Base-by-base conservation (phyloP, 176 grass and related monocot species). In the Phoenix dactylifera region DNA sequence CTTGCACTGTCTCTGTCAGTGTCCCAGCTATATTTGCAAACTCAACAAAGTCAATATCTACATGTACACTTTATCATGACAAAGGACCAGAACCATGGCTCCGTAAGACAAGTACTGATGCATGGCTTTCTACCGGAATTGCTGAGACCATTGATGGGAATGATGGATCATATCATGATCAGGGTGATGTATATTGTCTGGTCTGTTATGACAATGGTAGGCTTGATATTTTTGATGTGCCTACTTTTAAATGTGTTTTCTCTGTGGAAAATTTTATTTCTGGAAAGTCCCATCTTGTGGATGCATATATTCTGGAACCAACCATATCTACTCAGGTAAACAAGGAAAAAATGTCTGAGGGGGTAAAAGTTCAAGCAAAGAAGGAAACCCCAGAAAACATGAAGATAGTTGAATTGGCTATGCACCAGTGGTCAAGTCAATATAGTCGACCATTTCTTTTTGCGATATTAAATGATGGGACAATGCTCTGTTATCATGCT, bases 351-450 rank as follows among this genome's bases (percentile, higher is more conserved):
- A 75, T 48, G 54, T 57, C 4, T 0, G 64, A 80, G 65, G 69
- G 51, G 22, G 12, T 55, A 53, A 83, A 87, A 74, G 63, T 24
- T 58, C 69, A 26, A 68, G 32, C 74, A 35, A 90, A 75, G 53
- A 85, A 95, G 76, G 86, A 96, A 81, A 72, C 66, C 55, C 25
- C 58, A 54, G 63, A 74, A 25, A 78, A 50, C 22, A 87, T 90
- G 56, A 73, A 50, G 68, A 54, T 87, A 72, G 80, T 96, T 74
- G 92, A 96, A 69, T 69, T 90, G 76, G 83, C 80, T 62, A 90
- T 96, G 86, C 77, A 96, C 78, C 90, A 62, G 79, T 96, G 92
- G 92, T 81, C 75, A 51, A 80, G 92, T 51, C 83, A 79, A 60
- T 79, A 77, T 57, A 90, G 80, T 73, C 80, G 55, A n/a, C 92